A percentile compares a stretch with the other conserved stretches of the same genome.
phyloP scores from a whole-genome alignment of 306 rosid genomes.

The Macrotyloma uniflorum region DNA sequence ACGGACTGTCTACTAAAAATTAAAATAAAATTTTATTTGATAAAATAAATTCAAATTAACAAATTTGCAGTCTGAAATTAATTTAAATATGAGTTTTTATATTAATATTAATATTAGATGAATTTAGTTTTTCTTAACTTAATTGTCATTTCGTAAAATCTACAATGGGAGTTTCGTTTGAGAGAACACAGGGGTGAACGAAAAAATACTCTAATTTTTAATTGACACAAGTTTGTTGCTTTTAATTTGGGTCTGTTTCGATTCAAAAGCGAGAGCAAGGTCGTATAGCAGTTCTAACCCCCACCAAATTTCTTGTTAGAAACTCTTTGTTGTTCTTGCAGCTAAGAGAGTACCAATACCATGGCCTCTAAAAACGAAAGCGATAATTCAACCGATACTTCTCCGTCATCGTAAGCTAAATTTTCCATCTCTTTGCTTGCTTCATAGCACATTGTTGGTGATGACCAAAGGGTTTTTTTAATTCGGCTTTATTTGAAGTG shows the following conservation, averaged over 20 bases:
- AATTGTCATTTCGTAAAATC: too few relatives aligned
- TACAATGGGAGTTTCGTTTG: too few relatives aligned
- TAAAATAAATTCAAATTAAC: too few relatives aligned
- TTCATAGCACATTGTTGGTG: background rate
- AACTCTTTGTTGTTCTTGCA: background rate
- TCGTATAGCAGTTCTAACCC: background rate
- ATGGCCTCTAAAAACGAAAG: conserved; percentile 65
- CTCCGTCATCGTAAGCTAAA: conserved; percentile 55
- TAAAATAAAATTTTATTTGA: too few relatives aligned
- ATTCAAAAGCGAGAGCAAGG: background rate
- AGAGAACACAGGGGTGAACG: too few relatives aligned
- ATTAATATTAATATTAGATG: too few relatives aligned
- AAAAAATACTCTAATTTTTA: too few relatives aligned
- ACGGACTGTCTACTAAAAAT: too few relatives aligned
- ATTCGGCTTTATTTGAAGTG: background rate
- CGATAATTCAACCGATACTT: conserved; percentile 47
- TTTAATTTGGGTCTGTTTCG: background rate
- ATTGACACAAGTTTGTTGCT: background rate
- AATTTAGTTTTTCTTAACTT: too few relatives aligned
- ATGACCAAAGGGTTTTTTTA: background rate
- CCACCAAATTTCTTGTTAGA: background rate
- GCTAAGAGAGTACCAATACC: conserved; percentile 39
- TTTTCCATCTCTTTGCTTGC: background rate
- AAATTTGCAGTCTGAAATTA: too few relatives aligned
- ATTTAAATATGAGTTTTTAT: too few relatives aligned